Evolutionary conservation across 202 grass and related monocot species (phyloP), one percentile per base, ranked within the genome.

Genomic region (Dendrocalamus latiflorus): DNA sequence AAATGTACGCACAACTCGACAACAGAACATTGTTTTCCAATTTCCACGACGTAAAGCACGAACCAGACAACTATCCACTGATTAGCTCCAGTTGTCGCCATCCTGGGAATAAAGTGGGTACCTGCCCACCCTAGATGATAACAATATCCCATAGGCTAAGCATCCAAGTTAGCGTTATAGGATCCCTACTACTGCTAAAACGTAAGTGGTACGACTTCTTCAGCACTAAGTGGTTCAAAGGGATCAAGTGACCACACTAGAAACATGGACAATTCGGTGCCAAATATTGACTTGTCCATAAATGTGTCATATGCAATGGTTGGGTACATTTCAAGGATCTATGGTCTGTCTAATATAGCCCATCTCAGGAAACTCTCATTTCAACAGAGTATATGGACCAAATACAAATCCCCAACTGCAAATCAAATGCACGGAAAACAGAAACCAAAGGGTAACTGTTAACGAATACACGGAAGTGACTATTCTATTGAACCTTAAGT

Each of bases 401-500:
- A 20, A 65, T 85, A 81, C 70, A 82, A 81, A 89, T 57, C 77
- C 66, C 70, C 59, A 62, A 53, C 53, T 53, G 59, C 80, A 85
- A 87, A 87, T 84, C 68, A 69, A 89, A 89, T 89, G 70, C 28
- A 65, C 28, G 28, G 61, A 85, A 81, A 89, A 67, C 25, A 69
- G 37, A 83, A 82, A 82, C 49, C 72, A 66, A 58, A 59, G 58
- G 54, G 66, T 84, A 81, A 85, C 84, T 77, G 68, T 77, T 81
- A 77, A 84, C 61, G 76, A 73, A 82, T 88, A 80, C 79, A 81
- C 15, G 28, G 70, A 79, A 49, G 75, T 57, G 51, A 86, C 74
- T 85, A 83, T 47, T 81, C 89, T 89, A 78, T 84, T 81, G 67
- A 86, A 90, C 72, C 80, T 78, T 34, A 60, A 84, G 87, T 81